A percentile compares a stretch with the other conserved stretches of the same genome.
Evolutionary conservation across 116 monocot species (phyloP).

Genomic region (Posidonia oceanica): DNA sequence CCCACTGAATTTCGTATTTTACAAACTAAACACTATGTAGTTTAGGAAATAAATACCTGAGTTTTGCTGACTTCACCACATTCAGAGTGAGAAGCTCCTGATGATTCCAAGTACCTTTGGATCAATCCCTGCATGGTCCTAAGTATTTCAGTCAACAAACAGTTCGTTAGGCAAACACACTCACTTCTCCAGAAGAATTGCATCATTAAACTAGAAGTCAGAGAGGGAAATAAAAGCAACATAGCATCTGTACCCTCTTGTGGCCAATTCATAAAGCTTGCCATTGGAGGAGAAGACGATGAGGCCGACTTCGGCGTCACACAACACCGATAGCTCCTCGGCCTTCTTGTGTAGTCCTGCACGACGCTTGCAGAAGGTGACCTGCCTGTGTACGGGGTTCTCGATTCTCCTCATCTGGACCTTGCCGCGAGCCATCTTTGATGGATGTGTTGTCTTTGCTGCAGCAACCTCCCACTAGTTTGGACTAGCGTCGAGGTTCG

Average conservation of each 20-base stretch:
- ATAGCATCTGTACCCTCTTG: conserved; percentile 35
- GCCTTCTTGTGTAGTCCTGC: conserved; percentile 82
- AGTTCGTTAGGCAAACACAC: no score
- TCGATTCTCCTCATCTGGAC: conserved; percentile 69
- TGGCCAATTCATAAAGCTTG: conserved; percentile 79
- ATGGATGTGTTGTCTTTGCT: neutral
- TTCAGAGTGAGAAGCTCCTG: conserved; percentile 21
- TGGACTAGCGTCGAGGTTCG: conserved; percentile 13
- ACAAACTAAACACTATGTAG: neutral
- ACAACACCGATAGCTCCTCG: conserved; percentile 66
- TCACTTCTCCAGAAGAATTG: no score
- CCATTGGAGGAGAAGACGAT: conserved; percentile 70
- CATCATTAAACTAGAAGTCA: no score
- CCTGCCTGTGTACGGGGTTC: conserved; percentile 74
- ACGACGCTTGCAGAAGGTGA: conserved; percentile 88
- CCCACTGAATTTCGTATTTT: no score
- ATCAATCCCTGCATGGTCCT: conserved; percentile 59
- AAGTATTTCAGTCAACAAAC: no score
- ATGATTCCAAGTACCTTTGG: conserved; percentile 38
- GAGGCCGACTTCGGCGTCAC: conserved; percentile 73
- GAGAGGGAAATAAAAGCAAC: neutral
- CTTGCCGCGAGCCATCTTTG: conserved; percentile 65
- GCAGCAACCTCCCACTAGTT: conserved; percentile 89
- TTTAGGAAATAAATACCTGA: conserved; percentile 28
- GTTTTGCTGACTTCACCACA: conserved; percentile 19